Conservation (phyloP, 2,329 filamentous ascomycete genomes). For the Tolypocladium amazonense region DNA sequence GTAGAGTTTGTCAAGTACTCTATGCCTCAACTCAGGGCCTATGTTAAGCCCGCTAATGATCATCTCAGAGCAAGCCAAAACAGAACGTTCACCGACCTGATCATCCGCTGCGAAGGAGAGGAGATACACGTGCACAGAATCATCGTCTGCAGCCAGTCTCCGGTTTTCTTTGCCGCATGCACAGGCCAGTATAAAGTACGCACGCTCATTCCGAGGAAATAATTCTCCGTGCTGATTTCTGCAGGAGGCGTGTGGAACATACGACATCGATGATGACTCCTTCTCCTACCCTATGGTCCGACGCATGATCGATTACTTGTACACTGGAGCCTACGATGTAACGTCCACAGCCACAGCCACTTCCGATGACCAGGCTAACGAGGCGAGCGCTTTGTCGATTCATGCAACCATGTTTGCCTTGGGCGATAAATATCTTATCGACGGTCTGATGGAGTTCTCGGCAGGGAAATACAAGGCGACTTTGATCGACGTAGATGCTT, state of each 20-base stretch:
- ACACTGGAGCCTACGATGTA: background rate
- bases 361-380: background rate
- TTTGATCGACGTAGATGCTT: background rate
- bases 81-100: background rate
- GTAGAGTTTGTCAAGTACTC: background rate
- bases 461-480: background rate
- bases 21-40: background rate
- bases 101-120: background rate
- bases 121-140: background rate
- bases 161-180: background rate
- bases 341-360: background rate
- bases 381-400: background rate
- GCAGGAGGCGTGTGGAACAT: background rate
- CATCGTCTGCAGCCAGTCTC: background rate
- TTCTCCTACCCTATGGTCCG: background rate
- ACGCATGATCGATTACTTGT: background rate
- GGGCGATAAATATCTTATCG: background rate
- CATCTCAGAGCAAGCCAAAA: background rate
- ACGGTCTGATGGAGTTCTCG: background rate
- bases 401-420: background rate
- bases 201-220: background rate
- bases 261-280: background rate
- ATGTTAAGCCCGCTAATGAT: background rate
- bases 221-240: background rate
- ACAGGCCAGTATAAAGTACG: background rate